Base-by-base conservation (phyloP, 345 rosid species). In the Capsella bursapastoris region DNA sequence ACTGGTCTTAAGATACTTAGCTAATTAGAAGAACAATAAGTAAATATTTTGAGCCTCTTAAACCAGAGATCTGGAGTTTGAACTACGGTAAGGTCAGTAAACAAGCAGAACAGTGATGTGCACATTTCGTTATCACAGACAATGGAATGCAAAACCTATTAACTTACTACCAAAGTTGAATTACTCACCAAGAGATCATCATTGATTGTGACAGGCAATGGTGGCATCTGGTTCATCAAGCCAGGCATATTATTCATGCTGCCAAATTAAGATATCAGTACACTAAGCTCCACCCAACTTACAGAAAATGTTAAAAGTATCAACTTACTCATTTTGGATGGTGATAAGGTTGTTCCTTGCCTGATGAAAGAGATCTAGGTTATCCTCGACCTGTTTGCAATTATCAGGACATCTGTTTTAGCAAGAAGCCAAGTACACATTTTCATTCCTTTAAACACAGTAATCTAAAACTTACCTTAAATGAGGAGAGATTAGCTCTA, bases 171-270 rank as follows among this genome's bases (percentile, higher is more conserved):
- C 89, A 82, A 83, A 72, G 80, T 75, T 55, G 83, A 69, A 70
- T 62, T 77, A 48, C 87, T 89, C 76, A 88, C 84, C 15, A 87
- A 88, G 67, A 94, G 90, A 82, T 90, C 86, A 71, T 86, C 92
- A 31, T 84, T 56, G 53, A 94, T 81, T 56, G 85, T 76, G 55
- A 84, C 86, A 34, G 86, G 89, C 62, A 94, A 84, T 16, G 98
- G 93, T 45, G 91, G 93, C 98, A 94, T 91, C 70, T 83, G 93
- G 72, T 88, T 90, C 97, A 94, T 91, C 78, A 91, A 82, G 76
- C 96, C 93, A 50, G 96, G 93, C 85, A 75, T 87, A 61, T 78
- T 76, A 78, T 84, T 83, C 93, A 91, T 87, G 71, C 98, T 94
- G 88, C 81, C 64, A 80, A 65, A 68, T 14, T 16, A 51, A 80